Percentiles rank a stretch among this genome's conserved stretches.
These are phyloP conservation scores for Cryptosporidium parvum DNA, from an alignment of 169 alveolate species.

Conservation along the genomic window DNA sequence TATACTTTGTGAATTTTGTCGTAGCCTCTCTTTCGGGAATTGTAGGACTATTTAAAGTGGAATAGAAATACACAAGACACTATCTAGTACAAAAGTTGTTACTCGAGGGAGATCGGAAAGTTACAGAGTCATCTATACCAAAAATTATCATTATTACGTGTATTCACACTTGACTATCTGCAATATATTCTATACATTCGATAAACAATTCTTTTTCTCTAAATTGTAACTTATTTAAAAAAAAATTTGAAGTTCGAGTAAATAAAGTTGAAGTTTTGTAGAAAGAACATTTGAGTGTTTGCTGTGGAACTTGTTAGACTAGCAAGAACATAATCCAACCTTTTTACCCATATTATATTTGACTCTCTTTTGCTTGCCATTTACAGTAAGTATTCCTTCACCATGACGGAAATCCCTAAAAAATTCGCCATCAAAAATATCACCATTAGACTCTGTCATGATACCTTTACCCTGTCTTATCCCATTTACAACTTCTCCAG, in stretches of 20 bases:
- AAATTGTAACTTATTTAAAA: constrained; percentile 10
- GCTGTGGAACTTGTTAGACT: neutral
- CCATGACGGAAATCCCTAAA: constrained; percentile 74
- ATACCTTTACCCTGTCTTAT: constrained; percentile 79
- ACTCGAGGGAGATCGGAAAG: neutral
- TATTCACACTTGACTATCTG: constrained; percentile 18
- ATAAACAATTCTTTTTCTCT: constrained; percentile 24
- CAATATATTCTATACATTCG: constrained; percentile 40
- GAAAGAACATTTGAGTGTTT: neutral
- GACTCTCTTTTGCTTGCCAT: constrained; percentile 72
- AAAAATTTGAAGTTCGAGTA: neutral
- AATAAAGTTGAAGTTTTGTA: neutral
- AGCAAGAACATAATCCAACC: constrained; percentile 74
- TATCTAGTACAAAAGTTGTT: neutral
- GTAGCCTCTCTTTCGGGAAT: constrained; percentile 46
- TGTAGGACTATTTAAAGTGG: constrained; percentile 24
- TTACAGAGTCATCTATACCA: constrained; percentile 12
- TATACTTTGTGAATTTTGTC: constrained; percentile 18
- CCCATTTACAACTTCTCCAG: constrained; percentile 77
- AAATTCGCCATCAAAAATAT: constrained; percentile 92
- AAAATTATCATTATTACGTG: constrained; percentile 36
- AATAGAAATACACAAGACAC: neutral
- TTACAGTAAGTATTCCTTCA: constrained; percentile 51
- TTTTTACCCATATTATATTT: constrained; percentile 75
- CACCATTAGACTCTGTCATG: constrained; percentile 84